Percentiles rank a stretch among this genome's conserved stretches.
Conservation (phyloP, 2,329 filamentous ascomycete species). For the Diplodia intermedia region DNA sequence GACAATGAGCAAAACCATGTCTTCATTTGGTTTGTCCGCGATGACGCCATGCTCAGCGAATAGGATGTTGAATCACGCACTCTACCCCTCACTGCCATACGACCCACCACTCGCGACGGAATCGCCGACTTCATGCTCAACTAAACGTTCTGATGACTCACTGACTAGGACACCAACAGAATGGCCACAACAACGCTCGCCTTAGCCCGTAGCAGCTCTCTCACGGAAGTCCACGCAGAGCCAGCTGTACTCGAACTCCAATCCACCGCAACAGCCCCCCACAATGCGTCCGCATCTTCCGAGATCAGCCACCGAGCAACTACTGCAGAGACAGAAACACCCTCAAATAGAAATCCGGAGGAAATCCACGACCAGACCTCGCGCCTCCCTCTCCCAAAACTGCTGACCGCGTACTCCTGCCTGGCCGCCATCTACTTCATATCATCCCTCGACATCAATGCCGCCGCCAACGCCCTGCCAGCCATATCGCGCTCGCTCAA, state of each 20-base stretch:
- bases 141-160: not conserved
- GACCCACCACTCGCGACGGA: not conserved
- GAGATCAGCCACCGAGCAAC: not conserved
- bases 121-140: not conserved
- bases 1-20: not conserved
- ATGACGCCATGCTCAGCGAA: not conserved
- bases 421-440: slow-evolving; percentile 17
- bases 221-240: not conserved
- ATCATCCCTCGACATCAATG: slow-evolving; percentile 3
- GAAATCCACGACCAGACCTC: slow-evolving; percentile 14
- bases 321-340: not conserved
- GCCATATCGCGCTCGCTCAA: slow-evolving; percentile 1
- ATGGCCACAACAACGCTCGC: not conserved
- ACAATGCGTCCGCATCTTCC: not conserved
- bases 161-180: not conserved
- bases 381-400: not conserved
- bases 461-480: slow-evolving; percentile 2
- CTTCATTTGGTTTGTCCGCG: not conserved
- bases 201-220: not conserved
- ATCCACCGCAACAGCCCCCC: not conserved
- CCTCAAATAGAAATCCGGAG: not conserved
- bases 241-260: not conserved
- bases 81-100: not conserved
- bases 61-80: not conserved
- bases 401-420: slow-evolving; percentile 2